Base-by-base conservation (phyloP, 2,329 filamentous ascomycete species). In the Pestalotiopsis fici region DNA sequence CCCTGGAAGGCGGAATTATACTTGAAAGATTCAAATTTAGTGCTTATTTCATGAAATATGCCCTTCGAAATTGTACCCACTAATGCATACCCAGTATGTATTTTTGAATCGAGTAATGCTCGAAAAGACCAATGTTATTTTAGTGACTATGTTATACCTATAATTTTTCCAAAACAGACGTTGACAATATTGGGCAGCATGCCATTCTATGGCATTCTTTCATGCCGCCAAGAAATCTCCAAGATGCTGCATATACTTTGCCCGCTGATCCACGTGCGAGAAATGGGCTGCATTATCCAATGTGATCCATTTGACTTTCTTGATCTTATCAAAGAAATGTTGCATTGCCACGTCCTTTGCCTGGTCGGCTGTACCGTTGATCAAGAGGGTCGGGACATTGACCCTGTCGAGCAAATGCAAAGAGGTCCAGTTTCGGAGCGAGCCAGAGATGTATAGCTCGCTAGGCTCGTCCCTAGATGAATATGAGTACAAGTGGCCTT, bases 281-380 rank as follows among this genome's bases (percentile, higher is more conserved):
- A 79, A 74, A 64, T 81, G 79, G 2, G 76, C 73, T 1, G 77
- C 78, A 61, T 77, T 70, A 2, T 77, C 76, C n/a, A 81, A 50
- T 3, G 72, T 78, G 7, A 81, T 67, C 79, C 77, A 81, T 66
- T 79, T 78, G 2, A 74, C 77, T 37, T 78, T 78, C n/a, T 67
- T 35, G 28, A 81, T 79, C 21, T 73, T 61, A 3, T 78, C 71
- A 59, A 79, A 79, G 59, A 78, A 81, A 3, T 77, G 74, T 55
- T 73, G 72, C 74, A 79, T 76, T 0, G 74, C 72, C 0, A 74
- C 73, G 62, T 81, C 77, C 54, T 79, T 75, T 3, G 75, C 77
- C 66, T 80, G 76, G 55, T 81, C 79, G 3, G 78, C 66, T 0
- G 66, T 57, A 2, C 78, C 80, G 47, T 81, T 79, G 12, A 81